Evolutionary conservation across 345 rosid species (phyloP), one percentile per base, ranked within the genome.

Genomic region (Camelina sativa): DNA sequence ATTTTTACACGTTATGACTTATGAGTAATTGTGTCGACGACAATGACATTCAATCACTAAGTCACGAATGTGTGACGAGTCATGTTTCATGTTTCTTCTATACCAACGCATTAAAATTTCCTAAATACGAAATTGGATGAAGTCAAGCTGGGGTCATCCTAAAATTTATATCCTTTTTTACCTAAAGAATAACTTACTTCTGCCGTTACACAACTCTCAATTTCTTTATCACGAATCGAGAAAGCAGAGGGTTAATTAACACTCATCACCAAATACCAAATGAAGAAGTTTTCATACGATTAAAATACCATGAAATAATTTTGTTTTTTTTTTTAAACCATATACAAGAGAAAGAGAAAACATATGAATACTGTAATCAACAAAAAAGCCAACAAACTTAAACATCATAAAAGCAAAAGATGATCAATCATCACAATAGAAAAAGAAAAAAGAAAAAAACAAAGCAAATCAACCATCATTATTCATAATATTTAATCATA

Each of bases 401-500:
- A 1, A 71, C 65, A 67, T 0, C 69, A 78, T 78, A 79, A 73
- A 73, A 76, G 72, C 73, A 72, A 52, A 72, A 41, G 77, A 72
- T 65, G 64, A 72, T 58, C 4, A 63, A 19, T 40, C 72, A 71
- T 22, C 64, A 72, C 56, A 69, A 28, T 16, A 47, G 7, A 7
- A 47, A 10, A 47, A 9, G 2, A 10, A 41, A 41, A 20, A 23
- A 15, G 23, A n/a, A 23, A 22, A 40, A 47, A 71, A 25, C 65
- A 51, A 44, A 71, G 30, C 46, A 58, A 66, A 73, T 34, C 59
- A 57, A 34, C 10, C 30, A 76, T 67, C n/a, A 63, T 55, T 35
- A 63, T 69, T 70, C 50, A 67, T 41, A 48, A 20, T 50, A 5
- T 43, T 28, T 28, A 25, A 71, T 37, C 19, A 71, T 59, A 1